These are phyloP conservation scores for Beta lomatogona DNA, from an alignment of 179 eudicot species.

Conservation along the genomic window DNA sequence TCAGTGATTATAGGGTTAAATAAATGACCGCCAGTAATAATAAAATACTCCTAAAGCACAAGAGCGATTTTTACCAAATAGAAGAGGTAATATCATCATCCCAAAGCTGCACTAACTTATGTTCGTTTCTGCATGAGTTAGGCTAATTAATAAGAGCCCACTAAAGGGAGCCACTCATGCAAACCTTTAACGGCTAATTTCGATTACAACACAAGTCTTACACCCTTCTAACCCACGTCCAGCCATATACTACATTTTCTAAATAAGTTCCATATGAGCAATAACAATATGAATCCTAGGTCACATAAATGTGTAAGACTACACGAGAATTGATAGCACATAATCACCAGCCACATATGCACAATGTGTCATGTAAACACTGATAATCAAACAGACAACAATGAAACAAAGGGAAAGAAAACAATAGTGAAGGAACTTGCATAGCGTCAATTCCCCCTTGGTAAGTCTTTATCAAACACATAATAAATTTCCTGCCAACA, in stretches of 20 bases:
- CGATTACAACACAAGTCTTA: background rate
- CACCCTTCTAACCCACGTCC: background rate
- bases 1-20: slow-evolving; percentile 10
- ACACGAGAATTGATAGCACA: too few relatives aligned
- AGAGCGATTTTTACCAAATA: background rate
- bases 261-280: background rate
- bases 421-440: background rate
- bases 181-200: too few relatives aligned
- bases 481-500: background rate
- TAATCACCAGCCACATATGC: background rate
- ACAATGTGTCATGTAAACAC: background rate
- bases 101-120: background rate
- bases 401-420: background rate
- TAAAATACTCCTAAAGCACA: background rate
- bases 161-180: too few relatives aligned
- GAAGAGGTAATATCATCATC: background rate
- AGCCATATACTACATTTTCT: background rate
- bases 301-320: too few relatives aligned
- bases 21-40: background rate
- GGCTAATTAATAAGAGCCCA: too few relatives aligned
- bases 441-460: too few relatives aligned
- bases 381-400: background rate
- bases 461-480: background rate
- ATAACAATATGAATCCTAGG: background rate
- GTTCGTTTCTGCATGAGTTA: too few relatives aligned